phyloP scores from a whole-genome alignment of 768 basidiomycete species.

The Pholiota conissans region DNA sequence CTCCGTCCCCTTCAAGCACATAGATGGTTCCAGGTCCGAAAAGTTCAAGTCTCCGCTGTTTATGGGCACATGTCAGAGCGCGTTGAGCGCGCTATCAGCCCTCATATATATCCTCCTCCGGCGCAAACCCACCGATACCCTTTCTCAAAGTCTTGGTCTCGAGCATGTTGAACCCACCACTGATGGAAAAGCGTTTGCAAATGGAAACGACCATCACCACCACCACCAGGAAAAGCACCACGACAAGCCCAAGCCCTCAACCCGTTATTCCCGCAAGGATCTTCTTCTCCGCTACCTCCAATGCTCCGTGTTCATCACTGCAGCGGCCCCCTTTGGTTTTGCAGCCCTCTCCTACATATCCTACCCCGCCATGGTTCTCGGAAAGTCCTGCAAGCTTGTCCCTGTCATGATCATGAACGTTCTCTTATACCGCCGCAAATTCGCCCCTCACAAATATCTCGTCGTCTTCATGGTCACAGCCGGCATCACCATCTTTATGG shows the following conservation, averaged over 20 bases:
- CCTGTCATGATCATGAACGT: constrained; percentile 99
- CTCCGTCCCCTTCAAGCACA: constrained; percentile 78
- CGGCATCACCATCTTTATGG: constrained; percentile 95
- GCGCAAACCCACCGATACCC: constrained; percentile 50
- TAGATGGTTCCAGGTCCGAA: constrained; percentile 59
- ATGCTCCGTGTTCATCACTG: constrained; percentile 84
- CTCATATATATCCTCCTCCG: constrained; percentile 73
- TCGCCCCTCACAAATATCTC: constrained; percentile 92
- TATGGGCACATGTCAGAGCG: constrained; percentile 83
- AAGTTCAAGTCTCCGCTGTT: constrained; percentile 87
- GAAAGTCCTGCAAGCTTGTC: constrained; percentile 98
- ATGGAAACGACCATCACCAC: constrained; percentile 21
- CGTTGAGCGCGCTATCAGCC: constrained; percentile 74
- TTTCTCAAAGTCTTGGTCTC: constrained; percentile 65
- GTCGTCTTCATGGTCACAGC: constrained; percentile 91
- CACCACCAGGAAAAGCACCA: not conserved
- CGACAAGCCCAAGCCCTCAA: constrained; percentile 24
- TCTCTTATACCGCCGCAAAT: constrained; percentile 87
- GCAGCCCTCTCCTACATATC: constrained; percentile 93
- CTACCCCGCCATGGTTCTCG: constrained; percentile 98
- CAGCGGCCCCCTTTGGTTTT: constrained; percentile 95
- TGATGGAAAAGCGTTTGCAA: constrained; percentile 3
- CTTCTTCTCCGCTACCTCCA: constrained; percentile 80
- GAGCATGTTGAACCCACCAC: constrained; percentile 30
- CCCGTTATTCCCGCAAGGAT: constrained; percentile 38